Conservation (phyloP, 768 basidiomycete species). For the Rhizopogon salebrosus region DNA sequence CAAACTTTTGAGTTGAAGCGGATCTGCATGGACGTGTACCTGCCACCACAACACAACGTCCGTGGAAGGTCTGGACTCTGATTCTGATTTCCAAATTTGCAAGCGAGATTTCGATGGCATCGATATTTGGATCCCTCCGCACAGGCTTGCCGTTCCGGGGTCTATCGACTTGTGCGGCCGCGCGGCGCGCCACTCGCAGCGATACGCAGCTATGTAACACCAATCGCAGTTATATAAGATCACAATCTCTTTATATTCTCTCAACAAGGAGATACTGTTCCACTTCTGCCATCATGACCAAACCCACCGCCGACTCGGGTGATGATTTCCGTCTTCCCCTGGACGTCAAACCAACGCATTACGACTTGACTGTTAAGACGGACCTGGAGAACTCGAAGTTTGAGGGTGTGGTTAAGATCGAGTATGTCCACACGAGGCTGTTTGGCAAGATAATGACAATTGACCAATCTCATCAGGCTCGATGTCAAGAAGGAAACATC, state of each 20-base stretch:
- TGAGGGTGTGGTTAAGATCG: constrained; percentile 69
- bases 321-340: constrained; percentile 51
- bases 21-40: too few relatives aligned
- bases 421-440: constrained; percentile 35
- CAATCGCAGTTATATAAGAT: neutral
- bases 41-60: too few relatives aligned
- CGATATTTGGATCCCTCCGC: constrained; percentile 7
- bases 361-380: constrained; percentile 74
- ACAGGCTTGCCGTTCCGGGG: neutral
- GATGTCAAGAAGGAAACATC: constrained; percentile 59
- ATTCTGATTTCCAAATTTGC: too few relatives aligned
- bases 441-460: neutral
- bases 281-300: constrained; percentile 11
- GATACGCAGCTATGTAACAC: neutral
- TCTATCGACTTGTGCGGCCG: neutral
- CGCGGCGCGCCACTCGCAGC: neutral
- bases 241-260: neutral
- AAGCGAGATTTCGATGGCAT: constrained; percentile 6
- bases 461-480: constrained; percentile 38
- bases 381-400: constrained; percentile 78
- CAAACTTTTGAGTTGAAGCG: too few relatives aligned
- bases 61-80: too few relatives aligned
- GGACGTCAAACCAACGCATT: constrained; percentile 66
- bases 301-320: neutral
- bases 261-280: constrained; percentile 5